Evolutionary conservation across 2,329 filamentous ascomycete species (phyloP), one percentile per base, ranked within the genome.

Genomic region (Xylariaceae sp.): DNA sequence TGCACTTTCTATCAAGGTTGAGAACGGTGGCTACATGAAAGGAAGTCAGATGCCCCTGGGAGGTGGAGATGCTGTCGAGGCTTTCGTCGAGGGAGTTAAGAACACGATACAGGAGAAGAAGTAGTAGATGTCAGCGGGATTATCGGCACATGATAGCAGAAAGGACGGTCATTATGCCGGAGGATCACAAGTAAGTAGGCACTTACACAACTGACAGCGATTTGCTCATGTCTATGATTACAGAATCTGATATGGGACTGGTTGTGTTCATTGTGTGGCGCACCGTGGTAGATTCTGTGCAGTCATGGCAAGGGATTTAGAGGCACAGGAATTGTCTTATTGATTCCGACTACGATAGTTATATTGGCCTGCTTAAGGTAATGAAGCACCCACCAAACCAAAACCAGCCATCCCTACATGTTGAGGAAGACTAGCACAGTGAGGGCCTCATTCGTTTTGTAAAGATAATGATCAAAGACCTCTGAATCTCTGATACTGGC

Each of bases 51-150:
- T 97, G 78, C 93, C 94, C 2, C 75, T 97, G 41, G 94, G 93
- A 39, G 93, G 93, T 49, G 91, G 90, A 5, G 89, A 95, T 67
- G 94, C 94, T 11, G 87, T 99, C 1, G 89, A 96, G 77, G 91
- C 90, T 3, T 99, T 99, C 75, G 82, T 99, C 19, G 86, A 96
- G 53, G 95, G 94, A 3, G 87, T 97, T 44, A 95, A 90, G 81
- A 88, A 85, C 76, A 87, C 86, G 5, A 89, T 92, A 0, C 82
- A 90, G 75, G 83, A 89, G 56, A 75, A 81, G 68, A 67, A 74
- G 64, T 62, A 74, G 65, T 62, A 53, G 34, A 40, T 21, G n/a
- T 3, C 8, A 11, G 19, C 6, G 14, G 9, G 21, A n/a, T 28
- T 16, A 11, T 33, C 23, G 23, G 11, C 7, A 40, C 11, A 29